Evolutionary conservation across 352 stramenopile genomes (phyloP), one percentile per base, ranked within the genome.

Genomic region (Phytophthora idaei): DNA sequence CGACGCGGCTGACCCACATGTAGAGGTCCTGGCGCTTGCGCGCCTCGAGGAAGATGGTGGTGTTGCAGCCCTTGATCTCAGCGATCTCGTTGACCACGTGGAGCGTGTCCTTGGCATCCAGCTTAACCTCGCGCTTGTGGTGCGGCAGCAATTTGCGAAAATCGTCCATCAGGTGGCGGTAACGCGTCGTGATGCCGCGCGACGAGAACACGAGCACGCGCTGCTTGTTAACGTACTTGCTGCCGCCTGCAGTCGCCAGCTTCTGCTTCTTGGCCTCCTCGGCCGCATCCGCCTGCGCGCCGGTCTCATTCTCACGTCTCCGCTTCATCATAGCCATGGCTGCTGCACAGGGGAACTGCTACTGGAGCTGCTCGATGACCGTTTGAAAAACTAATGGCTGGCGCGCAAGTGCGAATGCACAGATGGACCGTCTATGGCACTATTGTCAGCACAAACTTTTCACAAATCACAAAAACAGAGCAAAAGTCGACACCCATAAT

Each of bases 71-170:
- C 71, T 99, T 98, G 51, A 99, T 97, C 76, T 99, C 96, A 14
- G 96, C 95, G 62, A 99, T 99, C 71, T 99, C 97, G 75, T 99
- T 99, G 15, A 99, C 93, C 27, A 98, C 97, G 44, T 95, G 86
- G 53, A 97, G 70, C 52, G 89, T 92, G 70, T 98, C 87, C 69
- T 99, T 98, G 39, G 92, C 84, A 74, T 99, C 97, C n/a, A 99
- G 72, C 58, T 99, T 99, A 44, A 98, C 95, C 73, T 99, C 98
- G 64, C 98, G 98, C 83, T 99, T 99, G 85, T 99, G 91, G 78
- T 99, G 98, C 21, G 98, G 98, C 68, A 99, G 74, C 10, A 99
- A 77, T 66, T 97, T 98, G 41, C 95, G 90, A 56, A 99, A 90
- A 78, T 99, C 98, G 73, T 99, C 97, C 61, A 99, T 80, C 41